Percentiles rank a stretch among this genome's conserved stretches.
Conservation (phyloP, 768 basidiomycete genomes). For the Tephrocybe sp. region DNA sequence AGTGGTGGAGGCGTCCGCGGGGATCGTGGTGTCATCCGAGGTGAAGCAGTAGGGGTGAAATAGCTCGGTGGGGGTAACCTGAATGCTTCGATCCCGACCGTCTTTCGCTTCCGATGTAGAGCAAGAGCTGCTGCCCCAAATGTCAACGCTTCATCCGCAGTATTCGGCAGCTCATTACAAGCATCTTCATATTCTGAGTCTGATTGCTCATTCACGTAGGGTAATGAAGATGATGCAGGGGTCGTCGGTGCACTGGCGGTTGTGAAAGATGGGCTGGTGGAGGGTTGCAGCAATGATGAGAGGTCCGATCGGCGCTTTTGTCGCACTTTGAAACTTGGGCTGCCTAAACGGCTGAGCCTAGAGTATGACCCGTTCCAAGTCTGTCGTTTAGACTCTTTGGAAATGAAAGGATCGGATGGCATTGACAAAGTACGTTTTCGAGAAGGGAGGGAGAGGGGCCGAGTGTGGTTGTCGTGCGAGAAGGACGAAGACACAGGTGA, state of each 20-base stretch:
- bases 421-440: slow-evolving; percentile 27
- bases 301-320: slow-evolving; percentile 59
- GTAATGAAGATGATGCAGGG: slow-evolving; percentile 12
- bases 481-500: slow-evolving; percentile 39
- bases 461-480: slow-evolving; percentile 7
- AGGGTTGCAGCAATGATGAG: slow-evolving; percentile 39
- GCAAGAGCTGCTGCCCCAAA: slow-evolving; percentile 67
- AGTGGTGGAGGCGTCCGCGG: slow-evolving; percentile 28
- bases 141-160: slow-evolving; percentile 18
- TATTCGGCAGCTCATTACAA: slow-evolving; percentile 15
- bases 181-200: slow-evolving; percentile 23
- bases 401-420: slow-evolving; percentile 20
- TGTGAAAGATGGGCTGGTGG: slow-evolving; percentile 13
- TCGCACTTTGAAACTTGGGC: slow-evolving; percentile 42
- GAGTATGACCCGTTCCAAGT: slow-evolving; percentile 76
- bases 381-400: slow-evolving; percentile 49
- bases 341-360: slow-evolving; percentile 45
- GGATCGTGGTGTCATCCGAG: slow-evolving; percentile 29
- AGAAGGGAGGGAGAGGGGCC: slow-evolving; percentile 43
- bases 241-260: slow-evolving; percentile 39
- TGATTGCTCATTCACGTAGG: slow-evolving; percentile 31
- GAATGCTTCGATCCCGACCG: slow-evolving; percentile 50
- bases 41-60: slow-evolving; percentile 27
- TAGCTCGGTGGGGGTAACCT: slow-evolving; percentile 32
- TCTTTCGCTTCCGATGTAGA: slow-evolving; percentile 52